Base-by-base conservation (phyloP, 768 basidiomycete species). In the Boletus huronensis region DNA sequence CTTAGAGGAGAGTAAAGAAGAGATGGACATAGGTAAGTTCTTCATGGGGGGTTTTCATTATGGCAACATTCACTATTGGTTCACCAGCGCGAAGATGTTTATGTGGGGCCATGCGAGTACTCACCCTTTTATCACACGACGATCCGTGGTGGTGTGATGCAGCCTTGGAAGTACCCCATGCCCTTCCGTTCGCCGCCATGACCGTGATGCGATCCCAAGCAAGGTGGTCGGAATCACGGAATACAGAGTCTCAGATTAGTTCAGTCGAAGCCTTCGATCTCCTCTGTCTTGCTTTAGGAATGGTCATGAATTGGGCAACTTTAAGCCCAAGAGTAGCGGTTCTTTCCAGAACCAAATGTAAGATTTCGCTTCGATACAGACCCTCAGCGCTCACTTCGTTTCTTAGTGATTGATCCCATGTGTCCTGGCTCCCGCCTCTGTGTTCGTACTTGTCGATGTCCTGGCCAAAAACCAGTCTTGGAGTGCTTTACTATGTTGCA, bases 291-390 rank as follows among this genome's bases (percentile, higher is more conserved):
- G 79, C 84, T 6, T 77, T 93, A 6, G 90, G 85, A 1, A 72
- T 92, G 10, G 72, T 92, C 38, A 89, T 88, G 49, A 92, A 91
- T 67, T 72, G 92, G 40, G 82, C 89, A 0, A 87, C 90, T 62
- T 73, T 73, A 6, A 72, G 77, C n/a, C 75, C 77, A 0, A 73
- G 69, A n/a, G 76, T 78, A 10, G 81, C 80, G 41, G 66, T 75
- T 35, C 60, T 73, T 3, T 66, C 82, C 9, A 75, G 79, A 39
- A 72, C 75, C 13, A 79, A 74, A 36, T 71, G 88, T 88, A 64
- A 57, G 83, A 68, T 2, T 45, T 39, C 3, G 16, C 14, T 46
- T 28, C 9, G 11, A n/a, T 8, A 8, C 36, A 6, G 16, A 26
- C 34, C n/a, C 9, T 8, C 13, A 16, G 5, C 5, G 8, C 58